Evolutionary conservation across 495 filamentous ascomycete species (phyloP), one percentile per base, ranked within the genome.

Genomic region (Barbatosphaeria neglecta): DNA sequence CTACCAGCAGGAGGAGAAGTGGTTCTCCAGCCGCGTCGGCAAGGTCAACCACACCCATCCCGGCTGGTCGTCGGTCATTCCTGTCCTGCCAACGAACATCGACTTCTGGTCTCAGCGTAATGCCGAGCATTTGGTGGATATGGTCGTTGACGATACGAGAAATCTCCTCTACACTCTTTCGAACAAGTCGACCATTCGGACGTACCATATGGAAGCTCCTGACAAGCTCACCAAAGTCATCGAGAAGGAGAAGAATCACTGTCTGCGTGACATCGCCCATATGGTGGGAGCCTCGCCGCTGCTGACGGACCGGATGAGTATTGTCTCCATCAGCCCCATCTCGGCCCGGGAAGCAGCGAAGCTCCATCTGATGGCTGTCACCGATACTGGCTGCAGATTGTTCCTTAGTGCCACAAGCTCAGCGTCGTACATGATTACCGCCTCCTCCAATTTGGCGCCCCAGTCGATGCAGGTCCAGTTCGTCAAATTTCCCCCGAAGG

Each of bases 391-490:
- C 10, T 94, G 87, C 58, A 82, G 92, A 16, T 77, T 99, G 18
- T 96, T 88, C 57, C 70, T 97, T 45, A 96, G 88, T 56, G 88
- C 90, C 6, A 94, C 90, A 2, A 82, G 83, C 35, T 77, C 86
- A 6, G 82, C 82, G 41, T 81, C 77, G 28, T 83, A 80, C 47
- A 83, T 81, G 61, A 68, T 72, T 6, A 67, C 75, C 11, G 68
- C 76, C 22, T 72, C 80, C 19, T 64, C 69, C 20, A 73, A 63
- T 37, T 74, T 69, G 46, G 79, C 88, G 0, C 90, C 93, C 3
- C 90, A 84, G 42, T 96, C 87, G 66, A 96, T 99, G 89, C 90
- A 95, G 60, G 80, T 96, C 18, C 86, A 93, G 51, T 89, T 90
- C 55, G 82, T 97, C 60, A 93, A 90, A 55, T 94, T 95, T 46